These are phyloP conservation scores for Penicillium nucicola DNA, from an alignment of 495 filamentous ascomycete species.

Conservation along the genomic window DNA sequence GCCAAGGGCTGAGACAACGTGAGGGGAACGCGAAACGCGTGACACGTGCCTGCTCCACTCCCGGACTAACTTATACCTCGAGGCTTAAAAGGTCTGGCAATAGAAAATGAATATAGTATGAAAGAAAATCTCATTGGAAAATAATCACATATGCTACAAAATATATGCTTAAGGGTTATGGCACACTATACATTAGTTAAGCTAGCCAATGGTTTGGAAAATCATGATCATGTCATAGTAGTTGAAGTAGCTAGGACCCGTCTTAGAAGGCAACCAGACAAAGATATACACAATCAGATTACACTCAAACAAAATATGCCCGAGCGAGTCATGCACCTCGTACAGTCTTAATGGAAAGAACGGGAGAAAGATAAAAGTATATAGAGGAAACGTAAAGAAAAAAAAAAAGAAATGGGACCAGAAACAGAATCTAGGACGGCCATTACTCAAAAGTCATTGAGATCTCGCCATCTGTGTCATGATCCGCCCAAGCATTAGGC, in stretches of 20 bases:
- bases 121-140: too few species aligned
- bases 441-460: constrained; percentile 57
- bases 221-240: not conserved
- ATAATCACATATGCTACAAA: too few species aligned
- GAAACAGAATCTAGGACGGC: constrained; percentile 8
- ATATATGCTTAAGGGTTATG: not conserved
- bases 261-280: constrained; percentile 9
- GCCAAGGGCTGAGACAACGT: too few species aligned
- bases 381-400: not conserved
- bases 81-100: too few species aligned
- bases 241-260: not conserved
- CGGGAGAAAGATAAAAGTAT: constrained; percentile 5
- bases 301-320: constrained; percentile 6
- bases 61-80: too few species aligned
- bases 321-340: constrained; percentile 13
- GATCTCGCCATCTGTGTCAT: constrained; percentile 55
- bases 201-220: not conserved
- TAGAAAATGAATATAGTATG: too few species aligned
- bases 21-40: constrained; percentile 9
- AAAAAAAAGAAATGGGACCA: constrained; percentile 4
- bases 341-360: not conserved
- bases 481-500: constrained; percentile 82
- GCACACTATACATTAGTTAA: too few species aligned
- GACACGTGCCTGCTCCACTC: constrained; percentile 2
- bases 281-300: constrained; percentile 8